Evolutionary conservation across 169 alveolate species (phyloP), one percentile per base, ranked within the genome.

Genomic region (Cryptosporidium tyzzeri): DNA sequence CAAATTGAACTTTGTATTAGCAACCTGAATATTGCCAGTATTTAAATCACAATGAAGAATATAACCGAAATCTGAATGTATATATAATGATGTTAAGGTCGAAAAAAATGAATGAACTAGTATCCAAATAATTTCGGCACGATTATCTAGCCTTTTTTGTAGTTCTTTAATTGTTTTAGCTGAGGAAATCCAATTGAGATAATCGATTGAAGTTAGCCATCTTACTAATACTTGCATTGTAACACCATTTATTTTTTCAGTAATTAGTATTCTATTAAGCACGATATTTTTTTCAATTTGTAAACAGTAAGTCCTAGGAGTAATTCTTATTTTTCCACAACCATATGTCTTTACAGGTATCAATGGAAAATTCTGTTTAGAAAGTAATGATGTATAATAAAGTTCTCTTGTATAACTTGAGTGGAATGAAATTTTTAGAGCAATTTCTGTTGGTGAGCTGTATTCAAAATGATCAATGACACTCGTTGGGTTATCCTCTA

Each of bases 41-140:
- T 80, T 80, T 29, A 80, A 67, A 31, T 80, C 89, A 50, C 89
- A 80, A 18, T 80, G 89, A 12, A 80, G 51, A 9, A 80, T 29
- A 41, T 80, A 80, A 10, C 89, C 89, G 41, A 80, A 80, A 33
- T 80, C 89, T 8, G 89, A 80, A 50, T 80, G 89, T 37, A 80
- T 80, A 41, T 80, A 80, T 16, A 80, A 41, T 80, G 89, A 80
- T 0, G 89, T 65, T 61, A 80, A 31, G 4, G 89, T 80, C 6
- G 89, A 80, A 62, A 80, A 80, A 39, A 80, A 50, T 39, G 89
- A 80, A 39, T 80, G 89, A 44, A 80, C 39, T 48, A 80, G 21
- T 35, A 61, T 80, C 89, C 89, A 80, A 80, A 80, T 29, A 9
- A 65, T 48, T 62, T 80, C 89, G 14, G 89, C 89, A 62, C 89